These are phyloP conservation scores for Canavalia ensiformis DNA, from an alignment of 306 rosid genomes.

Conservation along the genomic window DNA sequence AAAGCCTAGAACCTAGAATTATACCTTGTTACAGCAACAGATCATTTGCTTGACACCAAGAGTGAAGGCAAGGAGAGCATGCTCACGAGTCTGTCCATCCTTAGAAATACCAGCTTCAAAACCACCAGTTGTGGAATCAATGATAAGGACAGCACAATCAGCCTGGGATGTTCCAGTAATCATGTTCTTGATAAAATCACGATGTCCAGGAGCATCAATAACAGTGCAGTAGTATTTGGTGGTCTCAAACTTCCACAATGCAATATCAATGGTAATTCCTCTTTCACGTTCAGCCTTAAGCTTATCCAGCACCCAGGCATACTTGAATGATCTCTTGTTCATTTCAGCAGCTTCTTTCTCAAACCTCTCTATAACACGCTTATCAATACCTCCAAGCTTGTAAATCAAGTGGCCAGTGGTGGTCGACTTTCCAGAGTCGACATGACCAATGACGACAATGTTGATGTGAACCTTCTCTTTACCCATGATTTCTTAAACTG, in stretches of 20 bases:
- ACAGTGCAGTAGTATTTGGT: conserved; percentile 53
- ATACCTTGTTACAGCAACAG: conserved; percentile 51
- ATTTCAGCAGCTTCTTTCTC: conserved; percentile 54
- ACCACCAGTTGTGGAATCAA: conserved; percentile 51
- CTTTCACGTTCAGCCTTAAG: conserved; percentile 51
- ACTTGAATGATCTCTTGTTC: conserved; percentile 51
- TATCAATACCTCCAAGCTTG: conserved; percentile 53
- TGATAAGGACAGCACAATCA: conserved; percentile 49
- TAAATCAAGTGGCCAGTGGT: conserved; percentile 51
- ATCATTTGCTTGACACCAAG: conserved; percentile 50
- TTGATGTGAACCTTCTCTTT: conserved; percentile 49
- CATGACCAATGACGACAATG: conserved; percentile 52
- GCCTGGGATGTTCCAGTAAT: conserved; percentile 50
- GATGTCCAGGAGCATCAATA: conserved; percentile 52
- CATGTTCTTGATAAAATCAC: conserved; percentile 53
- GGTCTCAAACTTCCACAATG: conserved; percentile 51
- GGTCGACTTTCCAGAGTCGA: conserved; percentile 50
- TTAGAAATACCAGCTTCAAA: conserved; percentile 51
- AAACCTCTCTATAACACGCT: conserved; percentile 51
- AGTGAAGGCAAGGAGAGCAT: conserved; percentile 46
- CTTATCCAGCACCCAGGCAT: conserved; percentile 53
- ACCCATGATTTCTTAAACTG: conserved; percentile 41
- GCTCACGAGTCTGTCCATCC: conserved; percentile 50
- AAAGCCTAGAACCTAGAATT: neutral
- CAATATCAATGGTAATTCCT: conserved; percentile 52